Conservation (phyloP, 208 protist genomes). For the Crithidia bombi region DNA sequence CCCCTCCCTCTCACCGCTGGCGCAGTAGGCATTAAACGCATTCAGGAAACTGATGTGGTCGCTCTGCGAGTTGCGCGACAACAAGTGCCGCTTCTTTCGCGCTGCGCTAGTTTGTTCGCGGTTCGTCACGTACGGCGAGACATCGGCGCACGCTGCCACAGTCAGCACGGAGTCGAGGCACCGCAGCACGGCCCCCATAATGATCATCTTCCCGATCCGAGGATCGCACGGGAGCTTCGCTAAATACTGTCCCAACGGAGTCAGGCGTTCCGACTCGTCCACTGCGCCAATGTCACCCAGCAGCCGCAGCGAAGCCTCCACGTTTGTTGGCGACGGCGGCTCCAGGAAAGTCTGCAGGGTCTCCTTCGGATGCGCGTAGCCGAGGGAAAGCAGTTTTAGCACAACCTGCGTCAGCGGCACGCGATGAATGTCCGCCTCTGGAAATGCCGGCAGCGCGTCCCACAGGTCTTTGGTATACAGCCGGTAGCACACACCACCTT, state of each 20-base stretch:
- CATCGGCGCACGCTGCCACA: conserved; percentile 89
- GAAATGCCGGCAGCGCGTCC: conserved; percentile 69
- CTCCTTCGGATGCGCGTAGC: conserved; percentile 59
- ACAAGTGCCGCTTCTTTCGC: conserved; percentile 51
- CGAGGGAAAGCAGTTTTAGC: conserved; percentile 84
- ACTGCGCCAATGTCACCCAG: conserved; percentile 74
- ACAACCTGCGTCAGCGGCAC: conserved; percentile 94
- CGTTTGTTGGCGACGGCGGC: conserved; percentile 61
- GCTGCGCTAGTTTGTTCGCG: conserved; percentile 52
- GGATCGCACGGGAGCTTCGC: conserved; percentile 88
- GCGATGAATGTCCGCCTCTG: conserved; percentile 93
- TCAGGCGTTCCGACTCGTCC: conserved; percentile 56
- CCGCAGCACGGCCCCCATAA: conserved; percentile 90
- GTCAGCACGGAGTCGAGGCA: conserved; percentile 95
- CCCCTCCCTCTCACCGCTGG: conserved; percentile 34
- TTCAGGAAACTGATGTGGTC: conserved; percentile 88
- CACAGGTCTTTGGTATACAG: conserved; percentile 91
- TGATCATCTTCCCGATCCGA: conserved; percentile 93
- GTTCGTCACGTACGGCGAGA: conserved; percentile 66
- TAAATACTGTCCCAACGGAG: conserved; percentile 87
- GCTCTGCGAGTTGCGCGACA: conserved; percentile 72
- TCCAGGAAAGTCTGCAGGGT: conserved; percentile 84
- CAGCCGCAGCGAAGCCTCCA: conserved; percentile 62
- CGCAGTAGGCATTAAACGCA: conserved; percentile 84
- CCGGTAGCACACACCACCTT: conserved; percentile 97